Base-by-base conservation (phyloP, 2,329 filamentous ascomycete species). In the Calonectria pauciramosa region DNA sequence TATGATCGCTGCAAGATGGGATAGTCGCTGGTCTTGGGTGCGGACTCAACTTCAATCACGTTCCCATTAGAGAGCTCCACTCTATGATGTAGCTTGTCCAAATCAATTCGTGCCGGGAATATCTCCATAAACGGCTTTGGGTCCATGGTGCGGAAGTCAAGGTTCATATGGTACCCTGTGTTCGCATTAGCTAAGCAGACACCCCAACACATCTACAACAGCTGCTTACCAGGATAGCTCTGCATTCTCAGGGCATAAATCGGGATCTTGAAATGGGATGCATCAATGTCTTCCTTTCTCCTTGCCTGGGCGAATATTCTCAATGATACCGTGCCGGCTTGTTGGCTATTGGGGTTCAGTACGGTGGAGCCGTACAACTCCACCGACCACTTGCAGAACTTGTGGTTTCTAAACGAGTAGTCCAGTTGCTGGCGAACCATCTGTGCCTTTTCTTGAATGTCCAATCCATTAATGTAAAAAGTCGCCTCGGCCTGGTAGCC, bases 291-390 rank as follows among this genome's bases (percentile, higher is more conserved):
- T 20, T 85, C 84, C 34, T 83, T 81, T 20, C 73, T 81, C 5
- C 78, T 80, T 7, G 89, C 88, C 77, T 92, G 87, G 0, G 85
- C 85, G 76, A 89, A 85, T 63, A 88, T 82, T 30, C 87, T 78
- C 51, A 89, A 84, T 54, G 87, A 87, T 0, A 89, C 88, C 0
- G 89, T 90, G 0, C 88, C 88, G 0, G 84, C 85, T 32, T 87
- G 85, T 38, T 90, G 88, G n/a, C 84, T 86, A 3, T 78, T 78
- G 0, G 87, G 86, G 49, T 89, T 83, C 1, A 84, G 81, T 0
- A 84, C 81, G 70, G 83, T 41, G 75, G 85, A 64, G 82, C 89
- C 76, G 85, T 88, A 78, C 18, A 78, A 26, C 51, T 82, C 75
- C 32, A 87, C 83, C 20, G 82, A 85, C 0, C 87, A 75, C 11